Base-by-base conservation (phyloP, 2,329 filamentous ascomycete genomes). In the Ophiognomonia clavigignenti-juglandacearum region DNA sequence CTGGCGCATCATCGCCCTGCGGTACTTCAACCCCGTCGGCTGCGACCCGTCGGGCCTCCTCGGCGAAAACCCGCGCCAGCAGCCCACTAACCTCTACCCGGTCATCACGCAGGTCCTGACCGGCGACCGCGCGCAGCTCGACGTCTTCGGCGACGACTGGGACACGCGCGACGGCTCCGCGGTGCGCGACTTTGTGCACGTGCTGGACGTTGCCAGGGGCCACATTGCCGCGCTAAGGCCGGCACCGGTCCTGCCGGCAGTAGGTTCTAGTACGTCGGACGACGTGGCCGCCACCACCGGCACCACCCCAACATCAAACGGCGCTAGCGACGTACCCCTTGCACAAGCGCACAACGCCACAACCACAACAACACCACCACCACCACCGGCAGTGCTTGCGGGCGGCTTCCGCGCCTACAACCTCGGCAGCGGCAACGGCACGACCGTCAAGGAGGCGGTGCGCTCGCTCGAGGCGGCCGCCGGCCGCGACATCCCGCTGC, bases 11-110 rank as follows among this genome's bases (percentile, higher is more conserved):
- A 77, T 80, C 27, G 78, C 79, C 4, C 67, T 85, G 23, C 72
- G 82, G 24, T 85, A 85, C 63, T 85, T 85, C 67, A 85, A 85
- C 53, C 82, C 82, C 1, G 77, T 84, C 44, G 82, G 82, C 7
- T 84, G 80, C 60, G 78, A 85, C 57, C 68, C 77, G 22, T 83
- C 79, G 3, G 82, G 82, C 14, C 65, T 82, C 6, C 67, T 85
- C 10, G 78, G 81, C 16, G 82, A 85, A 64, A 78, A 83, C 59
- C 82, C 82, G 20, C 71, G 75, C 46, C 75, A 75, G 48, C 73
- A 70, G 29, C 78, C 82, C 8, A 82, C 77, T 32, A 85, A 86
- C 57, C 69, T 85, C 31, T 77, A 85, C 52, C 82, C 82, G 0
- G 77, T 84, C 6, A 75, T 85, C 34, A 72, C 79, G 40, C 77